These are phyloP conservation scores for Amanita inopinata DNA, from an alignment of 768 basidiomycete genomes.

Conservation along the genomic window DNA sequence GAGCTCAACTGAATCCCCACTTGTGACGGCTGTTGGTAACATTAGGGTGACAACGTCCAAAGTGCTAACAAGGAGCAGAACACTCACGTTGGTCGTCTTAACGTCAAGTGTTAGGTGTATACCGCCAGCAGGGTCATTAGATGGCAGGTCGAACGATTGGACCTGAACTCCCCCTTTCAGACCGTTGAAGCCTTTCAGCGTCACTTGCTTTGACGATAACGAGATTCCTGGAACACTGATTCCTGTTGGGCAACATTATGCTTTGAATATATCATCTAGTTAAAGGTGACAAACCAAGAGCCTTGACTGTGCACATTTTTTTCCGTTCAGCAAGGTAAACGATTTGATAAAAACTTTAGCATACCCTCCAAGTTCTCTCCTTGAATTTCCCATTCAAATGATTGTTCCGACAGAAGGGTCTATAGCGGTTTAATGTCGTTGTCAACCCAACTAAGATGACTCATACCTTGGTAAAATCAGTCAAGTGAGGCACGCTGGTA, in stretches of 20 bases:
- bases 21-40: constrained; percentile 50
- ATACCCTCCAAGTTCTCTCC: constrained; percentile 53
- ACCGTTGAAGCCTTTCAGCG: constrained; percentile 63
- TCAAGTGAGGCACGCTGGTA: constrained; percentile 43
- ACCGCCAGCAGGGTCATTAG: constrained; percentile 62
- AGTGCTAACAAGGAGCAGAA: background rate
- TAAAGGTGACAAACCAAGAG: constrained; percentile 33
- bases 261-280: background rate
- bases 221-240: constrained; percentile 48
- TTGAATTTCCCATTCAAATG: constrained; percentile 62
- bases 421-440: constrained; percentile 11
- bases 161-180: constrained; percentile 54
- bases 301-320: constrained; percentile 38
- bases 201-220: constrained; percentile 46
- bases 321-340: too few species aligned
- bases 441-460: background rate
- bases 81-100: constrained; percentile 46
- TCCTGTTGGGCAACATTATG: constrained; percentile 24
- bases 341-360: constrained; percentile 14
- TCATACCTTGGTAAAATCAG: constrained; percentile 53
- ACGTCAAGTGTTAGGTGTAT: constrained; percentile 59
- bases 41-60: background rate
- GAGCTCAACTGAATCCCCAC: constrained; percentile 57
- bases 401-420: constrained; percentile 51
- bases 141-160: constrained; percentile 58